These are phyloP conservation scores for Yarrowia keelungensis DNA, from an alignment of 805 yeast species.

Conservation along the genomic window DNA sequence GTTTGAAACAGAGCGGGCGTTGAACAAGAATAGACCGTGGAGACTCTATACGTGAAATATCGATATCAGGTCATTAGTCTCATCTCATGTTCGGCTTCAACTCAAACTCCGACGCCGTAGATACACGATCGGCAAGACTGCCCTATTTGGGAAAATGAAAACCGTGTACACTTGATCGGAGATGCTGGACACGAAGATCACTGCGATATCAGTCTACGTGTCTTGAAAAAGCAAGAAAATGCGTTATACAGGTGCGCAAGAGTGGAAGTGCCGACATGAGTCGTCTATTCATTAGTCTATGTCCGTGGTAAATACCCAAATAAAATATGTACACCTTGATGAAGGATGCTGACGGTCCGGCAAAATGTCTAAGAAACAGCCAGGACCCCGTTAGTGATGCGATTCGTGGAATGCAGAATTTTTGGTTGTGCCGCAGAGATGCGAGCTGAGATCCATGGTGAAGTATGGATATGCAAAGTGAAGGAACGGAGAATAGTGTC, in stretches of 20 bases:
- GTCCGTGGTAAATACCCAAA: constrained; percentile 19
- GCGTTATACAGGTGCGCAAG: too few species aligned
- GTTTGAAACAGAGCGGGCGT: too few species aligned
- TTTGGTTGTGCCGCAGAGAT: background rate
- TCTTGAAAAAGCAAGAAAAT: background rate
- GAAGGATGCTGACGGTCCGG: constrained; percentile 4
- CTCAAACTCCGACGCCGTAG: constrained; percentile 19
- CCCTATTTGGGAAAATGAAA: constrained; percentile 5
- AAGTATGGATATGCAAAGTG: too few species aligned
- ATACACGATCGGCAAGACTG: constrained; percentile 8
- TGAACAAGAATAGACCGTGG: too few species aligned
- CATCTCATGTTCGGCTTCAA: background rate
- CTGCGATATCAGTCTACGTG: background rate
- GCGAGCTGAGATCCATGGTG: background rate
- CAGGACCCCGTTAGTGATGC: constrained; percentile 11
- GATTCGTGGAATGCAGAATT: constrained; percentile 9
- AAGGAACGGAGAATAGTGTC: too few species aligned
- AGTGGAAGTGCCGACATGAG: too few species aligned
- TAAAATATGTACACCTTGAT: constrained; percentile 31
- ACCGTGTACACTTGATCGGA: background rate
- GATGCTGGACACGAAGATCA: constrained; percentile 6
- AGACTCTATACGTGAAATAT: too few species aligned
- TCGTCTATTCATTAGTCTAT: constrained; percentile 5
- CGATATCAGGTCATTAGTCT: too few species aligned
- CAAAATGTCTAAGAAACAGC: background rate